Evolutionary conservation across 169 alveolate genomes (phyloP).

Genomic region (Plasmodium vinckei): DNA sequence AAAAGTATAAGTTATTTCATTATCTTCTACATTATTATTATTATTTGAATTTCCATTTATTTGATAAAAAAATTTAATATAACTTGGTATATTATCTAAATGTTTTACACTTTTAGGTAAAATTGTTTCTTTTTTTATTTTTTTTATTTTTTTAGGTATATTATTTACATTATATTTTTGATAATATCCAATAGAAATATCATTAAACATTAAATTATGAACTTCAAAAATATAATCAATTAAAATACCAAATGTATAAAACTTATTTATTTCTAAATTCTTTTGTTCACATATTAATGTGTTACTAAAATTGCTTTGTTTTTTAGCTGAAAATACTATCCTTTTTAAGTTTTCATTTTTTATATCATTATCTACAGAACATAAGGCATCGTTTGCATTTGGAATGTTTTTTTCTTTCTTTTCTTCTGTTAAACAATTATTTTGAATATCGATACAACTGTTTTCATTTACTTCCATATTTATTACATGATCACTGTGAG

Average conservation of each 20-base stretch:
- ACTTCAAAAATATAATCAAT: conserved; percentile 63
- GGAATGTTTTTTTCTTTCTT: background rate
- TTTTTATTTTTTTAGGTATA: conserved; percentile 36
- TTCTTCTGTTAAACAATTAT: background rate
- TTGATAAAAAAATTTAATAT: conserved; percentile 22
- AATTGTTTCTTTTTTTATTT: conserved; percentile 25
- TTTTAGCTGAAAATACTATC: conserved; percentile 26
- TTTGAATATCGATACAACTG: background rate
- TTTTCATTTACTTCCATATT: background rate
- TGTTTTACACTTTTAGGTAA: conserved; percentile 21
- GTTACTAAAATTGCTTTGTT: conserved; percentile 53
- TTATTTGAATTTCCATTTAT: background rate
- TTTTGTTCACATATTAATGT: conserved; percentile 61
- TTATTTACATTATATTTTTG: conserved; percentile 24
- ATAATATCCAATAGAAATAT: conserved; percentile 32
- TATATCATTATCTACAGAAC: background rate
- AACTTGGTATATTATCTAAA: conserved; percentile 29
- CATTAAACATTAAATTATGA: conserved; percentile 31
- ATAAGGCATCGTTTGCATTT: background rate
- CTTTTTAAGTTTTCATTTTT: background rate
- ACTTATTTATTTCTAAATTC: conserved; percentile 37
- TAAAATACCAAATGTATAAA: conserved; percentile 27
- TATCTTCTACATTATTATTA: background rate
- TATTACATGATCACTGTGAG: background rate
- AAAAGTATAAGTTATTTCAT: conserved; percentile 20